Conservation (phyloP, 371 early-diverging fungal genomes). For the Mortierella sp. region DNA sequence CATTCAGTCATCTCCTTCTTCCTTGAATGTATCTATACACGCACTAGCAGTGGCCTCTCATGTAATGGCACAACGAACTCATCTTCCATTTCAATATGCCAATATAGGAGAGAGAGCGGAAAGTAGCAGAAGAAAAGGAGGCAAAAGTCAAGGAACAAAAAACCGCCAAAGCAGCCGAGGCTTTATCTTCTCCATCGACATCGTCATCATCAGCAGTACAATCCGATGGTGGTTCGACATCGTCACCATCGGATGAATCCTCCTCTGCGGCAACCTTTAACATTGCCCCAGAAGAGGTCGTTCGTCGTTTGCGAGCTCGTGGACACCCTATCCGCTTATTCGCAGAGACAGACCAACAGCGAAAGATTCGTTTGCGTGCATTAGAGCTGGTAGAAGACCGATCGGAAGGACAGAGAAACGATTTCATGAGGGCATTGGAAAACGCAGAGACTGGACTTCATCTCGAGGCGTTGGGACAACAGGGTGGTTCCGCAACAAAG, state of each 20-base stretch:
- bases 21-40: too few relatives aligned
- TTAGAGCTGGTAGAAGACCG: slow-evolving; percentile 90
- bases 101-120: slow-evolving; percentile 29
- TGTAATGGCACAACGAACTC: too few relatives aligned
- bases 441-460: slow-evolving; percentile 87
- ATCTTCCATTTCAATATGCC: not conserved
- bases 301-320: slow-evolving; percentile 86
- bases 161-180: slow-evolving; percentile 5
- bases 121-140: slow-evolving; percentile 54
- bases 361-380: slow-evolving; percentile 84
- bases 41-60: too few relatives aligned
- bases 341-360: slow-evolving; percentile 88
- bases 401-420: slow-evolving; percentile 89
- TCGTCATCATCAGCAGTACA: not conserved
- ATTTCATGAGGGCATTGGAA: slow-evolving; percentile 86
- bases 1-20: too few relatives aligned
- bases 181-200: slow-evolving; percentile 3
- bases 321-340: slow-evolving; percentile 95
- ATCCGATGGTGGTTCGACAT: slow-evolving; percentile 24
- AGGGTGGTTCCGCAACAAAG: slow-evolving; percentile 56
- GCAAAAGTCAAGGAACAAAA: slow-evolving; percentile 35
- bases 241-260: slow-evolving; percentile 4
- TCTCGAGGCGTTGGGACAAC: slow-evolving; percentile 75
- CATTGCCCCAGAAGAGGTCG: slow-evolving; percentile 84
- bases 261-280: slow-evolving; percentile 55